phyloP scores from a whole-genome alignment of 176 grass and related monocot species.

The Leersia perrieri region DNA sequence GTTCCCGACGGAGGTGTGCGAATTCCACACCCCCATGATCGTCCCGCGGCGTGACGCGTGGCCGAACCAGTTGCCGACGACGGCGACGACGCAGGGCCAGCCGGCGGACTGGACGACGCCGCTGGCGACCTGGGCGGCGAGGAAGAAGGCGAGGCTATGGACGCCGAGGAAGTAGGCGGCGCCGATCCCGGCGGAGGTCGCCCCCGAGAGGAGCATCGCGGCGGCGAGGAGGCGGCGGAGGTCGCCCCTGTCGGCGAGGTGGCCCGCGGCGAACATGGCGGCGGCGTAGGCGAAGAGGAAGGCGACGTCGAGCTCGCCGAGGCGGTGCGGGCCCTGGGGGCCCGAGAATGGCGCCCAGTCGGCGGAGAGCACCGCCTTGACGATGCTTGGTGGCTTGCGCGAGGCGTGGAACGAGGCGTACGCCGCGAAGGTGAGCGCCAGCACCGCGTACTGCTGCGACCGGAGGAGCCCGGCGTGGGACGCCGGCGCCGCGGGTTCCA shows the following conservation, averaged over 20 bases:
- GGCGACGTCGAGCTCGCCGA: constrained; percentile 91
- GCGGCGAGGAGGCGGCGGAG: constrained; percentile 69
- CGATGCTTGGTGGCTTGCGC: constrained; percentile 97
- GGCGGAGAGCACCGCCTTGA: constrained; percentile 70
- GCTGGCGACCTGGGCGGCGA: constrained; percentile 58
- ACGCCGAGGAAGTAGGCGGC: constrained; percentile 68
- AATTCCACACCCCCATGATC: constrained; percentile 95
- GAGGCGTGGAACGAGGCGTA: constrained; percentile 95
- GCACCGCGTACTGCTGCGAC: constrained; percentile 47
- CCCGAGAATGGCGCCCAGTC: constrained; percentile 73
- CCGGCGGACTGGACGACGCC: constrained; percentile 84
- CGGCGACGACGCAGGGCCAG: constrained; percentile 88
- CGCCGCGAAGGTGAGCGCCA: constrained; percentile 73
- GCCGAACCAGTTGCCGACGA: constrained; percentile 93
- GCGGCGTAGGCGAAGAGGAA: constrained; percentile 73
- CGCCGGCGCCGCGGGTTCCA: constrained; percentile 34
- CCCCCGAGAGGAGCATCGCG: constrained; percentile 76
- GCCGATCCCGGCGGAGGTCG: constrained; percentile 59
- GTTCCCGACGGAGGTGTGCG: constrained; percentile 84
- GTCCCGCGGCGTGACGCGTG: constrained; percentile 55
- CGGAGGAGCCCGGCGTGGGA: constrained; percentile 24
- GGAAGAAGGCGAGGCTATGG: constrained; percentile 64
- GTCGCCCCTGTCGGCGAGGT: constrained; percentile 80
- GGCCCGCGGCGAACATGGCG: constrained; percentile 83
- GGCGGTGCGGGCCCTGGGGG: constrained; percentile 55